Conservation (phyloP, 2,329 filamentous ascomycete species). For the Thielaviopsis musarum region DNA sequence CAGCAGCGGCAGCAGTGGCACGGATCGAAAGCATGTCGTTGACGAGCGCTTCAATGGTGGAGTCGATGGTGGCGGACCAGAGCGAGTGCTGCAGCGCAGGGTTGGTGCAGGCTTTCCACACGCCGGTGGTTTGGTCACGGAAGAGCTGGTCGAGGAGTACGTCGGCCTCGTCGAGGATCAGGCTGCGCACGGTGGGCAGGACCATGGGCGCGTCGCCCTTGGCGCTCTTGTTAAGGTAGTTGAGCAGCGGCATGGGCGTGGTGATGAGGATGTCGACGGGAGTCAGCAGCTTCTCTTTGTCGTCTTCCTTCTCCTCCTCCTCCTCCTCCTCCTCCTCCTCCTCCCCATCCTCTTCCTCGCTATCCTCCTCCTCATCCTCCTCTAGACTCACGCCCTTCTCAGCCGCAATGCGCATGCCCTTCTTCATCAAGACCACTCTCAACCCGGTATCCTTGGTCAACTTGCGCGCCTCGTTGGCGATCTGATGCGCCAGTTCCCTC, state of each 20-base stretch:
- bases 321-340: constrained; percentile 20
- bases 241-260: constrained; percentile 47
- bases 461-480: constrained; percentile 74
- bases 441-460: constrained; percentile 59
- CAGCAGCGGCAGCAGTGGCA: too few relatives aligned
- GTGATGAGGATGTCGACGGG: constrained; percentile 24
- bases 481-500: constrained; percentile 62
- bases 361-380: constrained; percentile 20
- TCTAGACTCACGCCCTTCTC: constrained; percentile 23
- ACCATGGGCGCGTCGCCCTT: constrained; percentile 28
- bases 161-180: constrained; percentile 88
- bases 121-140: constrained; percentile 66
- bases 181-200: constrained; percentile 50
- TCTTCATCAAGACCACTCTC: constrained; percentile 66
- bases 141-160: constrained; percentile 86
- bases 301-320: constrained; percentile 12
- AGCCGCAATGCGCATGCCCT: constrained; percentile 56
- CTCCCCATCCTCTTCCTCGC: constrained; percentile 21
- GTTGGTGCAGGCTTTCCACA: constrained; percentile 67
- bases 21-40: constrained; percentile 47
- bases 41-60: constrained; percentile 69
- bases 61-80: constrained; percentile 96
- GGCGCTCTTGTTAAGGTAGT: constrained; percentile 39
- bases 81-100: constrained; percentile 57
- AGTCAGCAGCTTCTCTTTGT: constrained; percentile 13